Evolutionary conservation across 202 grass and related monocot genomes (phyloP), one percentile per base, ranked within the genome.

Genomic region (Cymbopogon flexuosus): DNA sequence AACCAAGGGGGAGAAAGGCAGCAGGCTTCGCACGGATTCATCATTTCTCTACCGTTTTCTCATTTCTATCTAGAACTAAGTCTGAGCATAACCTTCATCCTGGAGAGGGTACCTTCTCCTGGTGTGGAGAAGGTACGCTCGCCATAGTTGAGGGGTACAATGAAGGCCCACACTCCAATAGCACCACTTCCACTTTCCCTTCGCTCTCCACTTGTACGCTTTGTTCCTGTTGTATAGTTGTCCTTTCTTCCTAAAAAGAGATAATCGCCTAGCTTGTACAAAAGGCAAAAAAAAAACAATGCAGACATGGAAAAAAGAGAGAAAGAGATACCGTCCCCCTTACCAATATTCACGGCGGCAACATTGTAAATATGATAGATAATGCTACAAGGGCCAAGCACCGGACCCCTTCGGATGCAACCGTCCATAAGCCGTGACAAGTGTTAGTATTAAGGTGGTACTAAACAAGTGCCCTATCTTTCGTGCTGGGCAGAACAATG

Each of bases 291-390:
- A n/a, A n/a, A n/a, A n/a, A n/a, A n/a, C n/a, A n/a, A n/a, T n/a
- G n/a, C n/a, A n/a, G n/a, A n/a, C n/a, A n/a, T n/a, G n/a, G n/a
- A n/a, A n/a, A n/a, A n/a, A n/a, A n/a, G n/a, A n/a, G n/a, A n/a
- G n/a, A n/a, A n/a, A n/a, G n/a, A n/a, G n/a, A n/a, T n/a, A n/a
- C 19, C 0, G 8, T 1, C 23, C 13, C 18, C 19, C 65, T 68
- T 19, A 68, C 10, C 37, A 68, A 39, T 24, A 42, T 23, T 68
- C 36, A 68, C n/a, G 37, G 0, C 10, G 10, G 65, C 65, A 68
- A 40, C 65, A 68, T n/a, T 68, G 36, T 51, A 72, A 7, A 72
- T 72, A n/a, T 72, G 43, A 46, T 72, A 29, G 14, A 72, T 51
- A 29, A 71, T 13, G 68, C 12, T 30, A 71, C 5, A 47, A 14